Conservation (phyloP, 2,329 filamentous ascomycete species). For the Myotisia sp. region DNA sequence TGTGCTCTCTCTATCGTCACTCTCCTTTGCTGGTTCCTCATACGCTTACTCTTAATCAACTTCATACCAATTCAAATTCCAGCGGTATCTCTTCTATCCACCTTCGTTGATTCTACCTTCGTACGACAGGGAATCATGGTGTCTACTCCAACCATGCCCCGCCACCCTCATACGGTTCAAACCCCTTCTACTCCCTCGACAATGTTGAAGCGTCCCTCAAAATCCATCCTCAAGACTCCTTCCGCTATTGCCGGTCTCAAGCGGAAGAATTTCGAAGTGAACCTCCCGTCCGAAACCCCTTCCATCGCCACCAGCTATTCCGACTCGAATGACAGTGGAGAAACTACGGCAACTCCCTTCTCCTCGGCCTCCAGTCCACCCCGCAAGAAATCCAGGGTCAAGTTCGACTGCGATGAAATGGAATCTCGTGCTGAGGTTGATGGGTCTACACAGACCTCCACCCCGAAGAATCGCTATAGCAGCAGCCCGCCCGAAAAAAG, state of each 20-base stretch:
- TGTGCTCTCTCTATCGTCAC: no score
- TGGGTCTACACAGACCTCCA: no score
- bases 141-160: background rate
- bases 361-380: slow-evolving; percentile 15
- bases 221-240: slow-evolving; percentile 14
- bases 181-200: slow-evolving; percentile 13
- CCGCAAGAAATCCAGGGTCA: slow-evolving; percentile 31
- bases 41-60: no score
- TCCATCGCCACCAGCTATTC: slow-evolving; percentile 12
- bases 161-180: background rate
- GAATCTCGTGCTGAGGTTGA: no score
- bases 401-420: slow-evolving; percentile 31
- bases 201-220: slow-evolving; percentile 22
- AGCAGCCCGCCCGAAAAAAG: slow-evolving; percentile 32
- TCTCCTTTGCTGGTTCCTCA: no score
- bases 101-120: no score
- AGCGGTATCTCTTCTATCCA: no score
- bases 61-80: no score
- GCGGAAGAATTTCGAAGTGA: slow-evolving; percentile 25
- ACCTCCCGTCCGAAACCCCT: slow-evolving; percentile 19
- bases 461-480: background rate
- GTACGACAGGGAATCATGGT: background rate
- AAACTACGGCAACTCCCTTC: background rate
- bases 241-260: slow-evolving; percentile 18
- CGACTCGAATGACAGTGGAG: slow-evolving; percentile 9